Base-by-base conservation (phyloP, 2,329 filamentous ascomycete species). In the Aureobasidium sp. region DNA sequence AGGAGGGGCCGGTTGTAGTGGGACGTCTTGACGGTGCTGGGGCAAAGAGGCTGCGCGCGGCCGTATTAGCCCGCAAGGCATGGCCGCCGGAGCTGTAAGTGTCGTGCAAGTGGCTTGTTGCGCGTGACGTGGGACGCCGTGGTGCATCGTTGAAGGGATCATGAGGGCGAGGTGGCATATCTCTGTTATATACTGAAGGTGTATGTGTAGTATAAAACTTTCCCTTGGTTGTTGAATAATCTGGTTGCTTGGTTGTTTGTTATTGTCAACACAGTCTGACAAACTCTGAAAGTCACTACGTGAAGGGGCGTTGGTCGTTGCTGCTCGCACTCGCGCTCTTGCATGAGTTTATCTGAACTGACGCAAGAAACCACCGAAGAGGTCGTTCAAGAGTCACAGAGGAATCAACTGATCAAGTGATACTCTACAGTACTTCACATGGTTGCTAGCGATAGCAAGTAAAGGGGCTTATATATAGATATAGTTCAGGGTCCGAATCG, bases 41-140 rank as follows among this genome's bases (percentile, higher is more conserved):
- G 20, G 53, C 61, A 47, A 63, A 63, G 52, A 63, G 61, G 44
- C 36, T 59, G 44, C 61, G 61, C 32, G 61, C 61, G 36, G 61
- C 39, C 17, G 61, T 37, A 26, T 42, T 50, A 34, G 51, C 50
- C 5, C 60, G 60, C 44, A 63, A 44, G 34, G 52, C 20, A n/a
- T 51, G 61, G 34, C 51, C 36, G 6, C 46, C 42, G 15, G 52
- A 37, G 15, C 32, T 50, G 47, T 51, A 62, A 5, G 61, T 42
- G n/a, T 63, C 53, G 42, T 52, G 52, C 34, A 62, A 41, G 27
- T 50, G 50, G n/a, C 27, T 46, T 12, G 39, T 36, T 32, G 42
- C 29, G 17, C 52, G 61, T 5, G 61, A 51, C 26, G 61, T 29
- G 13, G 61, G 61, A 37, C 61, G 52, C 10, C 53, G 52, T 3